Conservation (phyloP, 148 eudicot genomes). For the Gaultheria prostrata region DNA sequence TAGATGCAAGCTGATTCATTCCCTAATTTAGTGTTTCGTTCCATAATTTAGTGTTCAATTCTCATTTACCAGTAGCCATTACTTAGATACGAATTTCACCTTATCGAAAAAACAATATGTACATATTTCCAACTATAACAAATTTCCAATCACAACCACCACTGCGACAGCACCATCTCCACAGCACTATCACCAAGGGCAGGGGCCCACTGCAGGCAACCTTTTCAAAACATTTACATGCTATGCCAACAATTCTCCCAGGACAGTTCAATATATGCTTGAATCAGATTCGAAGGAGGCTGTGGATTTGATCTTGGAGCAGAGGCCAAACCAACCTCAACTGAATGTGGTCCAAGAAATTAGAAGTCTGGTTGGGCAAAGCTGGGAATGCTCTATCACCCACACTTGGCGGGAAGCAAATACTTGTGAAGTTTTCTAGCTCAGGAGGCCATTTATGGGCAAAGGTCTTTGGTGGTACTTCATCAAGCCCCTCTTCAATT, state of each 20-base stretch:
- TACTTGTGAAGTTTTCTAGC: too few species aligned
- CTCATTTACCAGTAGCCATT: background rate
- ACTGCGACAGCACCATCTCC: background rate
- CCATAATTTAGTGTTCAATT: background rate
- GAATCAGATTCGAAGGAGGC: too few species aligned
- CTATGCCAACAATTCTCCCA: background rate
- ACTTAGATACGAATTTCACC: background rate
- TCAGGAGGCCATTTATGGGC: too few species aligned
- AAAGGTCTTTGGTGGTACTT: too few species aligned
- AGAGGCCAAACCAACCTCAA: too few species aligned
- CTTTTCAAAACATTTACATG: background rate
- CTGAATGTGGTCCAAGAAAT: too few species aligned
- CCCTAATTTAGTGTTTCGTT: background rate
- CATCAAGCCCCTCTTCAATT: too few species aligned
- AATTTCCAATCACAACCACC: background rate
- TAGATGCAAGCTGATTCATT: slow-evolving; percentile 6
- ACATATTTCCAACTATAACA: background rate
- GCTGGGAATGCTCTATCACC: too few species aligned
- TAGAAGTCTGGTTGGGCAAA: too few species aligned
- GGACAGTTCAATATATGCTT: background rate
- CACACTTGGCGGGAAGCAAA: too few species aligned
- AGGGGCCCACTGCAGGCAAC: background rate
- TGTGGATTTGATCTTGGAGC: too few species aligned
- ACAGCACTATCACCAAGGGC: background rate
- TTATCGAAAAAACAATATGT: background rate